phyloP scores from a whole-genome alignment of 441 rosid species.

The Gossypium davidsonii region DNA sequence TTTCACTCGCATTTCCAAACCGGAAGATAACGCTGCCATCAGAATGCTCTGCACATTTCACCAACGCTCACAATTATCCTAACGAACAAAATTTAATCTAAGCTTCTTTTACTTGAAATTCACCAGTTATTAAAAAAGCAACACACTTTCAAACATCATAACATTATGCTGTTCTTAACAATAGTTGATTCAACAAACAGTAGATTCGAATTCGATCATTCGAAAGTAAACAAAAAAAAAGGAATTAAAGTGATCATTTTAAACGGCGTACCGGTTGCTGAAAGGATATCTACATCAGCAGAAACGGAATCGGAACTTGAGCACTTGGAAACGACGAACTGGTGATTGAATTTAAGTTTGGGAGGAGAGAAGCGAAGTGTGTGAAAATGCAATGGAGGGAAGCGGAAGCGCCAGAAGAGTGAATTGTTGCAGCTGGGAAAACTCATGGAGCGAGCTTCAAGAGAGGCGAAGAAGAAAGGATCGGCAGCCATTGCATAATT shows the following conservation, averaged over 20 bases:
- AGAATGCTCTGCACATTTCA: conserved; percentile 34
- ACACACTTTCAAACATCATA: background rate
- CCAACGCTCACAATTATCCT: background rate
- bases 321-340: conserved; percentile 2
- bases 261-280: conserved; percentile 23
- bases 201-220: background rate
- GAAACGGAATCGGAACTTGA: conserved; percentile 16
- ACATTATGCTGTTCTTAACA: background rate
- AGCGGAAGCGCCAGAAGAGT: conserved; percentile 4
- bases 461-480: conserved; percentile 10
- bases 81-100: background rate
- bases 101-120: conserved; percentile 25
- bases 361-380: conserved; percentile 14
- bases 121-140: background rate
- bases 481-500: background rate
- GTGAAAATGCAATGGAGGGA: background rate
- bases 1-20: conserved; percentile 50
- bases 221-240: background rate
- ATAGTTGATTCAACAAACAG: background rate
- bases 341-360: background rate
- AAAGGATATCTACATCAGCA: conserved; percentile 26
- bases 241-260: background rate
- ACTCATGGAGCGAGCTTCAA: conserved; percentile 7
- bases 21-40: conserved; percentile 63
- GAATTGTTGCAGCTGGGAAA: background rate